Conservation (phyloP, 768 basidiomycete genomes). For the Nidularia pulvinata region DNA sequence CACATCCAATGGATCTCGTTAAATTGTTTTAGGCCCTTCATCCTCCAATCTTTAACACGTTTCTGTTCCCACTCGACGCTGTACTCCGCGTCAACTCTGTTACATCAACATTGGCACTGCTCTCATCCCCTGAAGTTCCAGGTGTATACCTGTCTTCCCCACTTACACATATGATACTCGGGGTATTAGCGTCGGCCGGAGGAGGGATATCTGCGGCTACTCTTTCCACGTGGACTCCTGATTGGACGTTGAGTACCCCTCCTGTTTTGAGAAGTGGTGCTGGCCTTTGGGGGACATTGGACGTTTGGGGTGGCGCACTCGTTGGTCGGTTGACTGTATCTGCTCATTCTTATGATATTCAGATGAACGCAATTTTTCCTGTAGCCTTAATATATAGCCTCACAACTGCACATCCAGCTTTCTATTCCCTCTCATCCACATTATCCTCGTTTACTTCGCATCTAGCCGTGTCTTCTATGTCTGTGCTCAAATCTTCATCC, state of each 20-base stretch:
- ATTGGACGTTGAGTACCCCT: slow-evolving; percentile 47
- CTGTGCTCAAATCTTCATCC: slow-evolving; percentile 5
- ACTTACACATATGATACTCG: slow-evolving; percentile 45
- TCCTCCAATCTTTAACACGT: slow-evolving; percentile 33
- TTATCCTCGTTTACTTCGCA: slow-evolving; percentile 15
- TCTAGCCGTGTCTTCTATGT: slow-evolving; percentile 7
- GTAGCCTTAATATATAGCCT: slow-evolving; percentile 27
- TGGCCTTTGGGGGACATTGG: slow-evolving; percentile 37
- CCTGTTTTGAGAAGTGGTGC: slow-evolving; percentile 39
- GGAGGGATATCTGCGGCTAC: slow-evolving; percentile 45
- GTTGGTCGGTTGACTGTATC: slow-evolving; percentile 25
- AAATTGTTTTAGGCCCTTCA: slow-evolving; percentile 19
- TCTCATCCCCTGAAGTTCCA: slow-evolving; percentile 26
- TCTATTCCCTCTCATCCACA: slow-evolving; percentile 11
- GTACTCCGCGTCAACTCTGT: slow-evolving; percentile 43
- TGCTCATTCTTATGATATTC: background rate
- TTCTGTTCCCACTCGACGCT: slow-evolving; percentile 50
- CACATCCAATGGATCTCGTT: background rate
- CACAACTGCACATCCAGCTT: slow-evolving; percentile 26
- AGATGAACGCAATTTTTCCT: background rate
- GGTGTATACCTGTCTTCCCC: slow-evolving; percentile 33
- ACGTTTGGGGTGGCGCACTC: slow-evolving; percentile 52
- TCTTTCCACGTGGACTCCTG: slow-evolving; percentile 36
- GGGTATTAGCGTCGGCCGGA: slow-evolving; percentile 43
- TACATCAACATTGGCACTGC: slow-evolving; percentile 28